Base-by-base conservation (phyloP, 2,329 filamentous ascomycete genomes). In the Diaporthe amygdali region DNA sequence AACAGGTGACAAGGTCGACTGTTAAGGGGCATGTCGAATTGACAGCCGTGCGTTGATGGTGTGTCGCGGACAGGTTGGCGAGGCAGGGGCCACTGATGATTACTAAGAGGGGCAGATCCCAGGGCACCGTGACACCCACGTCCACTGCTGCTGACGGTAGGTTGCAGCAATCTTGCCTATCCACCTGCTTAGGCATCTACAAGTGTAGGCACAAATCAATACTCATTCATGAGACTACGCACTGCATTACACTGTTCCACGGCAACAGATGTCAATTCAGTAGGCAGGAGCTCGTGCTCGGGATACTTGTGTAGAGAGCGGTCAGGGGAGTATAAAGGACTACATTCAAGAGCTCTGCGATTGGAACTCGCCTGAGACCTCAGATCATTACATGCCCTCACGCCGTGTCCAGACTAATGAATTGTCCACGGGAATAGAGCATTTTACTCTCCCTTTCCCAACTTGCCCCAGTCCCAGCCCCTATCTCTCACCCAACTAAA, bases 11-110 rank as follows among this genome's bases (percentile, higher is more conserved):
- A 25, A 49, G n/a, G 41, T 39, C 37, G 25, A 49, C n/a, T n/a
- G n/a, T n/a, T 30, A 37, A 27, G 44, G 30, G 44, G 44, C 37
- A 14, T 49, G 30, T 64, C 6, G 15, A 37, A 41, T 47, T 41
- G 59, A 41, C 34, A 14, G 56, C 22, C 25, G 39, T 9, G 41
- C 39, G 25, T 15, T 63, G 56, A 44, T 46, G 12, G 27, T 32
- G 25, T n/a, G 34, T 64, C 41, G 44, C 41, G 44, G 30, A 37
- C 25, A 49, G 49, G n/a, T 14, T 49, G 30, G 14, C 41, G 17
- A 30, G 59, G 59, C 59, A 64, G 20, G 59, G 59, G 59, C 59
- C 59, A 64, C 30, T 49, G 44, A 3, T 37, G 59, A 30, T 64
- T 49, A 64, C 44, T 64, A 64, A 63, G 59, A 30, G 20, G 15